Evolutionary conservation across 108 stramenopile species (phyloP), one percentile per base, ranked within the genome.

Genomic region (Fragilariopsis cylindrus): DNA sequence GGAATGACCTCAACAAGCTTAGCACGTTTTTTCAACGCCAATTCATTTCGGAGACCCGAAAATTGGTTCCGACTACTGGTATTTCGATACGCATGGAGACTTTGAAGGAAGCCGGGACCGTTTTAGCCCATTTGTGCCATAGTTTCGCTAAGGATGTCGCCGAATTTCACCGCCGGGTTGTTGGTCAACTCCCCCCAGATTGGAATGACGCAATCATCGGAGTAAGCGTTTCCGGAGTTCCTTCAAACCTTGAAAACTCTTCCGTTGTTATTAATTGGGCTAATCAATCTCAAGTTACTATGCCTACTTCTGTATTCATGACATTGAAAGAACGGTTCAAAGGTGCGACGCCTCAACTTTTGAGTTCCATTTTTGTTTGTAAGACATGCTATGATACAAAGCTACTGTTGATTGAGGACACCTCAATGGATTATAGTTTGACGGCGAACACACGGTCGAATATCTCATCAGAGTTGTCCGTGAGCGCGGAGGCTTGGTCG

Each of bases 1-100:
- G 94, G 94, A 82, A 75, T 39, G 94, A 95, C 66, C 70, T 74
- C 42, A 80, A 81, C 41, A 75, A 82, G 54, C 86, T 91, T 48
- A 78, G 72, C 60, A 69, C 80, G 7, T 93, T 92, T 65, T 79
- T 93, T 39, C 94, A 96, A 79, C 82, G 94, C 40, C 94, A 96
- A 66, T 85, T 96, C 71, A 93, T 96, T 64, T 79, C 91, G 8
- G 91, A 91, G 66, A 84, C 77, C 71, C 83, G 89, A 46, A 85
- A 86, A 60, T 69, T 82, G 15, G 39, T 71, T 41, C 72, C 58
- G 5, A 55, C 65, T 54, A 70, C 66, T 65, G 75, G 76, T 57
- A 73, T 16, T n/a, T 75, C 76, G 58, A 65, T 83, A 40, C 86
- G 81, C 73, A 92, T 96, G 70, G 94, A 96, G 77, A 81, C 76